These are phyloP conservation scores for Cubamyces lactineus DNA, from an alignment of 768 basidiomycete species.

Conservation along the genomic window DNA sequence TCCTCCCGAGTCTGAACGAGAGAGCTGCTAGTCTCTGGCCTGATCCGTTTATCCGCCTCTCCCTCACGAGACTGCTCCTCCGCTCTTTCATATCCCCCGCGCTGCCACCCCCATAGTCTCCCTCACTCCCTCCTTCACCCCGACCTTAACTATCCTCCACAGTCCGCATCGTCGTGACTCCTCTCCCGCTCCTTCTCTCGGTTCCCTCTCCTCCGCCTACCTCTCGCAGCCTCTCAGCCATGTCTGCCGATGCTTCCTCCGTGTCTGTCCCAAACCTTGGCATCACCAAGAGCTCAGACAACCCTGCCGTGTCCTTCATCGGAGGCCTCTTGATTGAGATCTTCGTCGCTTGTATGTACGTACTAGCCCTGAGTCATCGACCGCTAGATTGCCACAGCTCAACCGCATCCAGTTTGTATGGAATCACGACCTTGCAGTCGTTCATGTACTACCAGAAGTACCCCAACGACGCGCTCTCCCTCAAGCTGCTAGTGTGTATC, in stretches of 20 bases:
- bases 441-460: slow-evolving; percentile 23
- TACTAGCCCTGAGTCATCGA: background rate
- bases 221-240: background rate
- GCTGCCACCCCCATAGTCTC: too few species aligned
- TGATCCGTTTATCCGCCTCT: background rate
- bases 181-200: background rate
- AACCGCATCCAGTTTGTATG: slow-evolving; percentile 3
- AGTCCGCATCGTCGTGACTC: background rate
- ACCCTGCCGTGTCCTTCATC: slow-evolving; percentile 13
- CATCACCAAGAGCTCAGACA: slow-evolving; percentile 5
- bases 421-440: slow-evolving; percentile 15
- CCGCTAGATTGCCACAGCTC: background rate
- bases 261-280: background rate
- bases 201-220: background rate
- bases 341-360: slow-evolving; percentile 17
- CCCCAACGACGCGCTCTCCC: background rate
- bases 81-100: background rate
- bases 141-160: too few species aligned
- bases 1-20: background rate
- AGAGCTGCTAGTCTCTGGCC: background rate
- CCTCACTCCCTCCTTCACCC: background rate
- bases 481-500: slow-evolving; percentile 6
- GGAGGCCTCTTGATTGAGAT: slow-evolving; percentile 18
- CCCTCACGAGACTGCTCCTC: background rate
- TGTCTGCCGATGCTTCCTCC: background rate